Percentiles rank a stretch among this genome's conserved stretches.
These are phyloP conservation scores for Poa annua DNA, from an alignment of 176 grass and related monocot genomes.

Conservation along the genomic window DNA sequence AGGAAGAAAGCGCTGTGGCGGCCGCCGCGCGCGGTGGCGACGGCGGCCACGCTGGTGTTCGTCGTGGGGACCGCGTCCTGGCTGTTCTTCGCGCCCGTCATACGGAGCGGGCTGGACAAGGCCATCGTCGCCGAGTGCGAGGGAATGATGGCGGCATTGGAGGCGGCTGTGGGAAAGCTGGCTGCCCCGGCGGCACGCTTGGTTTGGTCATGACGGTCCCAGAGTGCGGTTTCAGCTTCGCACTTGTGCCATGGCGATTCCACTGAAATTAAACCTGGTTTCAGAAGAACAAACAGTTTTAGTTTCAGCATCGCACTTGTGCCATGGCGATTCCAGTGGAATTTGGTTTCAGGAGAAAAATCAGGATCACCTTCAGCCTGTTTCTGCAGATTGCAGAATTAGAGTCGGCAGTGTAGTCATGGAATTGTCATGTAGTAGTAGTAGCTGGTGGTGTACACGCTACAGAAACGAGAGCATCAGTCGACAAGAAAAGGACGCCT, in stretches of 20 bases:
- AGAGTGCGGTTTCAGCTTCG: neutral
- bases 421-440: neutral
- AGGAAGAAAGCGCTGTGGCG: conserved; percentile 11
- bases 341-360: neutral
- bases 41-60: conserved; percentile 67
- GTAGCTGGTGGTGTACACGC: neutral
- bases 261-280: neutral
- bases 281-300: neutral
- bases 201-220: neutral
- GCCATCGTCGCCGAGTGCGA: conserved; percentile 62
- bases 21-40: conserved; percentile 36
- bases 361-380: neutral
- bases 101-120: conserved; percentile 57
- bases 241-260: neutral
- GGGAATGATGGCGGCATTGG: conserved; percentile 37
- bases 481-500: neutral
- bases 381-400: neutral
- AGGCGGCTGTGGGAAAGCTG: conserved; percentile 33
- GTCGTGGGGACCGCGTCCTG: conserved; percentile 57
- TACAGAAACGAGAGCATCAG: neutral
- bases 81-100: conserved; percentile 72
- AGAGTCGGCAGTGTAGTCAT: neutral
- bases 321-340: neutral
- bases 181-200: neutral
- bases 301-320: neutral